Evolutionary conservation across 2,329 filamentous ascomycete species (phyloP).

Genomic region (Leptographium flavum): DNA sequence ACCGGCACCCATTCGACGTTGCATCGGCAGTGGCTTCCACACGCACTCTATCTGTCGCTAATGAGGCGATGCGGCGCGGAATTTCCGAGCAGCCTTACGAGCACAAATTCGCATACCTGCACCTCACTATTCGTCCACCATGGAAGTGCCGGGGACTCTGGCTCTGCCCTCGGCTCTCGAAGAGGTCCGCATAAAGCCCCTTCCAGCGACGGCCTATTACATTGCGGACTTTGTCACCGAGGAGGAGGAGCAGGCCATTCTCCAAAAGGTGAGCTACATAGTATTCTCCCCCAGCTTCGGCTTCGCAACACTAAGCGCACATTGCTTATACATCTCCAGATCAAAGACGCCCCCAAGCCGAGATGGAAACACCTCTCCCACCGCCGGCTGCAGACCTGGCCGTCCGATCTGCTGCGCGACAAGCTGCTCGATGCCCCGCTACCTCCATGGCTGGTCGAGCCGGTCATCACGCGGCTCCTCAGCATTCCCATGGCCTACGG

Average conservation of each 20-base stretch:
- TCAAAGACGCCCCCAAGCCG: constrained; percentile 51
- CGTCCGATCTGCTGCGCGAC: constrained; percentile 66
- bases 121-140: background rate
- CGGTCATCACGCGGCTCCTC: constrained; percentile 48
- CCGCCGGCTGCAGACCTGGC: constrained; percentile 81
- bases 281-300: too few species aligned
- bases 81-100: background rate
- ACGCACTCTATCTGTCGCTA: background rate
- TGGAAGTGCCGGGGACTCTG: constrained; percentile 1
- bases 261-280: constrained; percentile 62
- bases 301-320: too few species aligned
- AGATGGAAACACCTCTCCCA: constrained; percentile 82
- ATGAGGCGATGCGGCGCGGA: too few species aligned
- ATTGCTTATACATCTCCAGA: constrained; percentile 18
- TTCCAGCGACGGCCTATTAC: constrained; percentile 64
- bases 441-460: constrained; percentile 59
- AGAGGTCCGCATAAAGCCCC: constrained; percentile 31
- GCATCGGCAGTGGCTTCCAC: too few species aligned
- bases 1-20: background rate
- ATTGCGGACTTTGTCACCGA: constrained; percentile 69
- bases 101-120: background rate
- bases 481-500: constrained; percentile 24
- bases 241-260: constrained; percentile 56
- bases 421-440: constrained; percentile 61
- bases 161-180: constrained; percentile 34